Evolutionary conservation across 208 protist species (phyloP).

Genomic region (Phytomonas serpens): DNA sequence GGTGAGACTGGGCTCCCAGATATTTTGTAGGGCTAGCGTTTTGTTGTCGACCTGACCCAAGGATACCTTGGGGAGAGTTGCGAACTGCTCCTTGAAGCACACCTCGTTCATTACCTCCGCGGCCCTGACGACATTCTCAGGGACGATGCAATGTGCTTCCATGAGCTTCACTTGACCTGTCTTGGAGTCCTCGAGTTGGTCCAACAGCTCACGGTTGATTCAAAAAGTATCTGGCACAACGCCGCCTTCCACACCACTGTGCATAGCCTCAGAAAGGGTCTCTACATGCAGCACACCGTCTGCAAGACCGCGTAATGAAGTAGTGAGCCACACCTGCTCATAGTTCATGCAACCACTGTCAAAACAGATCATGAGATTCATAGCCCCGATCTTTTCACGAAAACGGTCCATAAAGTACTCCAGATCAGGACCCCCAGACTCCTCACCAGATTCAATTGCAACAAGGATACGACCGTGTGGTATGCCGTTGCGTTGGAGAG

Average conservation of each 20-base stretch:
- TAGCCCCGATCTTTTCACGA: slow-evolving; percentile 56
- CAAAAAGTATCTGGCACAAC: slow-evolving; percentile 94
- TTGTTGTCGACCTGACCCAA: slow-evolving; percentile 42
- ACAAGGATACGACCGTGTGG: slow-evolving; percentile 75
- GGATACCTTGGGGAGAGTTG: slow-evolving; percentile 26
- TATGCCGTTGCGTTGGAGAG: slow-evolving; percentile 72
- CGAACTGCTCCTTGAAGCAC: slow-evolving; percentile 55
- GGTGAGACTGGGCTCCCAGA: slow-evolving; percentile 90
- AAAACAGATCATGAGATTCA: slow-evolving; percentile 90
- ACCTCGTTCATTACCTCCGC: slow-evolving; percentile 45
- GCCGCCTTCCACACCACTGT: slow-evolving; percentile 89
- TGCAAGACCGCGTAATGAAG: slow-evolving; percentile 86
- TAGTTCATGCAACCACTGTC: slow-evolving; percentile 93
- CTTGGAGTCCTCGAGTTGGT: slow-evolving; percentile 84
- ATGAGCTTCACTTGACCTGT: slow-evolving; percentile 86
- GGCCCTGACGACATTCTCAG: slow-evolving; percentile 33
- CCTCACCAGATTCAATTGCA: slow-evolving; percentile 88
- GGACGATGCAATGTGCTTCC: slow-evolving; percentile 87
- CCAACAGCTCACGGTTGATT: slow-evolving; percentile 77
- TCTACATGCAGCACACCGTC: slow-evolving; percentile 76
- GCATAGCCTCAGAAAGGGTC: slow-evolving; percentile 83
- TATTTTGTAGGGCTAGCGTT: slow-evolving; percentile 78
- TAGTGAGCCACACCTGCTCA: slow-evolving; percentile 93
- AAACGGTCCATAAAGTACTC: slow-evolving; percentile 69
- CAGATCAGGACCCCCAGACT: slow-evolving; percentile 82